Evolutionary conservation across 345 rosid species (phyloP).

Genomic region (Brassica juncea): DNA sequence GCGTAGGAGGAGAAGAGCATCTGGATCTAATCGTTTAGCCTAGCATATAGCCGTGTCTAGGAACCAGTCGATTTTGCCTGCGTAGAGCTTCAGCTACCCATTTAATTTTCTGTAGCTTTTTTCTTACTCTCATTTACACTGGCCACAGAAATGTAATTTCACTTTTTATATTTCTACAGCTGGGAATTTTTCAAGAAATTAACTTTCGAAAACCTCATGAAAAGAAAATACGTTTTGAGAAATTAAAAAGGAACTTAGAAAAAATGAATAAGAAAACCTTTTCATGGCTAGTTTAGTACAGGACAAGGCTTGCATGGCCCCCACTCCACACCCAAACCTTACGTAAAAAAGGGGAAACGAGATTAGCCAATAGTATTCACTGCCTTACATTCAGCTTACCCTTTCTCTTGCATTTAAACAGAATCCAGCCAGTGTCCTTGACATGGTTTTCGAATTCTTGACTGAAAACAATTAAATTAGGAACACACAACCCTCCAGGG

Average conservation of each 20-base stretch:
- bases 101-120: slow-evolving; percentile 1
- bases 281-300: too few species aligned
- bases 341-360: background rate
- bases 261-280: background rate
- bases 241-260: too few species aligned
- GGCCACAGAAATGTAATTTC: slow-evolving; percentile 38
- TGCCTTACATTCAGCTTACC: background rate
- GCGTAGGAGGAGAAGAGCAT: slow-evolving; percentile 66
- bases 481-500: background rate
- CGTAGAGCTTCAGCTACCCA: slow-evolving; percentile 17
- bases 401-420: background rate
- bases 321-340: background rate
- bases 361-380: too few species aligned
- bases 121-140: slow-evolving; percentile 7
- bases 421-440: background rate
- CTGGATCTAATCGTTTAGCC: slow-evolving; percentile 53
- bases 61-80: slow-evolving; percentile 12
- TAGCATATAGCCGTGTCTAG: slow-evolving; percentile 27
- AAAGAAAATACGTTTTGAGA: background rate
- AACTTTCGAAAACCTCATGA: background rate
- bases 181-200: slow-evolving; percentile 18
- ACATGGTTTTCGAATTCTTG: background rate
- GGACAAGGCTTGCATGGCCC: too few species aligned
- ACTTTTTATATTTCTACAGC: background rate
- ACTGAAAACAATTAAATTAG: background rate